A percentile compares a stretch with the other conserved stretches of the same genome.
Conservation (phyloP, 1,139 yeast species). For the Blastobotrys indianensis region DNA sequence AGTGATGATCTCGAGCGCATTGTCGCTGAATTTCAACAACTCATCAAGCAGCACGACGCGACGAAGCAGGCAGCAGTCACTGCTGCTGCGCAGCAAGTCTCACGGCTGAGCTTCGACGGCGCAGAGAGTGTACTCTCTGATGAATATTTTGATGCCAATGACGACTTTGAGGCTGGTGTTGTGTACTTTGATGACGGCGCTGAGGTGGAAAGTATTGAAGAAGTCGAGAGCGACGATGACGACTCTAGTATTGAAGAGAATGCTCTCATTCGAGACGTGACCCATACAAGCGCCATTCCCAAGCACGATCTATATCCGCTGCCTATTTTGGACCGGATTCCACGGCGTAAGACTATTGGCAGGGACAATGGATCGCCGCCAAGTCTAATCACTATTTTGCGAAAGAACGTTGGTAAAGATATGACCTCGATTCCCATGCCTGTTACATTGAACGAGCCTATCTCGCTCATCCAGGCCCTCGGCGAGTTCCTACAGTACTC, state of each 20-base stretch:
- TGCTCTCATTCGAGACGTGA: conserved; percentile 3
- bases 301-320: conserved; percentile 11
- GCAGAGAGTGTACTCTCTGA: conserved; percentile 31
- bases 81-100: background rate
- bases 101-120: conserved; percentile 10
- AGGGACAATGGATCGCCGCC: conserved; percentile 48
- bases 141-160: conserved; percentile 67
- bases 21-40: conserved; percentile 8
- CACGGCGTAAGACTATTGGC: conserved; percentile 48
- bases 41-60: conserved; percentile 2
- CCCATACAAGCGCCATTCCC: conserved; percentile 4
- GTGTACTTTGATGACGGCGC: conserved; percentile 27
- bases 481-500: conserved; percentile 78
- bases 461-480: conserved; percentile 71
- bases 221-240: conserved; percentile 19
- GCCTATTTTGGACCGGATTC: conserved; percentile 27
- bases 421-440: conserved; percentile 87
- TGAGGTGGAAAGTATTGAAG: conserved; percentile 21
- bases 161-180: conserved; percentile 37
- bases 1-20: conserved; percentile 7
- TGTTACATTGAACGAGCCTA: conserved; percentile 87
- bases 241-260: conserved; percentile 11
- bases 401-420: conserved; percentile 92
- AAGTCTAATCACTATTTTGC: conserved; percentile 65
- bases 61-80: background rate